Conservation (phyloP, 495 filamentous ascomycete species). For the Hypomontagnella monticulosa region DNA sequence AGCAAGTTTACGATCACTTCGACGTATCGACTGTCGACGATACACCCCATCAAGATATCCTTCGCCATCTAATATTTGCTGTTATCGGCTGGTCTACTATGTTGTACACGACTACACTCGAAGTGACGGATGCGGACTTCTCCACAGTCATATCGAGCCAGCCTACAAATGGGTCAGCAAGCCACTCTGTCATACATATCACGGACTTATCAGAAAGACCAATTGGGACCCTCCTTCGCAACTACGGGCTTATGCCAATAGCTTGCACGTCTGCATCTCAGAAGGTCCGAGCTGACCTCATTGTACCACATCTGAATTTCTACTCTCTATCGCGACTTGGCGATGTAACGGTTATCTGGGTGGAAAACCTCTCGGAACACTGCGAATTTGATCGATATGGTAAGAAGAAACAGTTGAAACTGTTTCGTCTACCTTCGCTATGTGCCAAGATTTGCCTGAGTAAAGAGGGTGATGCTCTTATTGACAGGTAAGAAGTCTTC, state of each 20-base stretch:
- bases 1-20: background rate
- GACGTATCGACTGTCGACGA: background rate
- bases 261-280: background rate
- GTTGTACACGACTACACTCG: conserved; percentile 4
- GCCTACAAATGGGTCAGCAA: too few relatives aligned
- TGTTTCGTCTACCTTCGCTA: conserved; percentile 17
- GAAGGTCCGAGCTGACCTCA: background rate
- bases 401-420: conserved; percentile 5
- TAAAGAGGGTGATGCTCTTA: background rate
- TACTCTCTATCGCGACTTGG: conserved; percentile 6
- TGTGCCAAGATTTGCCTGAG: conserved; percentile 13
- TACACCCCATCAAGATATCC: background rate
- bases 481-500: conserved; percentile 7
- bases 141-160: background rate
- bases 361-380: conserved; percentile 9
- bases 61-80: conserved; percentile 8
- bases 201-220: background rate
- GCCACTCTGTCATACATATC: background rate
- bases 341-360: conserved; percentile 5
- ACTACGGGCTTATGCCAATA: conserved; percentile 1
- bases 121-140: background rate
- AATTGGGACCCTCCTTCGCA: conserved; percentile 7
- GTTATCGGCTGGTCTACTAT: conserved; percentile 15
- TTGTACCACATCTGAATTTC: conserved; percentile 4
- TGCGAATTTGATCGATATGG: conserved; percentile 11